These are phyloP conservation scores for Nothomitra cinnamomea DNA, from an alignment of 2,329 filamentous ascomycete genomes.

Conservation along the genomic window DNA sequence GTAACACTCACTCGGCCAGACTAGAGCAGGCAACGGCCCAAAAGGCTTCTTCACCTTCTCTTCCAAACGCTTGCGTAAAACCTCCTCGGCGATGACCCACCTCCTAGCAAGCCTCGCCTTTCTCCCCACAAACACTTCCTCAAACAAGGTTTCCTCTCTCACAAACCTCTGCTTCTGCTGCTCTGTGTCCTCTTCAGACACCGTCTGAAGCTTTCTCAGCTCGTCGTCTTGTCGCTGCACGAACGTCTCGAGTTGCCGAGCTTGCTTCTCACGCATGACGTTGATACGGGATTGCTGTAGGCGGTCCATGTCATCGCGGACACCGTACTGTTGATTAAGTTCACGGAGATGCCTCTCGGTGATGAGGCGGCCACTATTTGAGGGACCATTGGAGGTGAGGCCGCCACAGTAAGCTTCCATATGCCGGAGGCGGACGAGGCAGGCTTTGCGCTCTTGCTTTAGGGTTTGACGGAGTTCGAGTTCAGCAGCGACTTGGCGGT, in stretches of 20 bases:
- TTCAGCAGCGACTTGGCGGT: slow-evolving; percentile 44
- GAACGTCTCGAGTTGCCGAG: slow-evolving; percentile 43
- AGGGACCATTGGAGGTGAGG: slow-evolving; percentile 6
- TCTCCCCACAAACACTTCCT: slow-evolving; percentile 28
- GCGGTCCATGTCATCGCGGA: slow-evolving; percentile 41
- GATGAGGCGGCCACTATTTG: slow-evolving; percentile 26
- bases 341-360: slow-evolving; percentile 43
- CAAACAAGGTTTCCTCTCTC: slow-evolving; percentile 33
- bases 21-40: slow-evolving; percentile 17
- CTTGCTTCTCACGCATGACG: slow-evolving; percentile 46
- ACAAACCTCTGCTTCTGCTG: slow-evolving; percentile 29
- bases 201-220: slow-evolving; percentile 27
- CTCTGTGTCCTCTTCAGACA: slow-evolving; percentile 32
- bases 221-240: slow-evolving; percentile 37
- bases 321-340: slow-evolving; percentile 42
- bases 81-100: slow-evolving; percentile 36
- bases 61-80: slow-evolving; percentile 37
- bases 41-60: slow-evolving; percentile 27
- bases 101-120: slow-evolving; percentile 28
- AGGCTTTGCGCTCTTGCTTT: slow-evolving; percentile 39
- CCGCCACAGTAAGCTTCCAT: slow-evolving; percentile 49
- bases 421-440: slow-evolving; percentile 38
- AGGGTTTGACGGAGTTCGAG: slow-evolving; percentile 38
- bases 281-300: slow-evolving; percentile 45
- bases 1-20: neutral